Evolutionary conservation across 208 protist genomes (phyloP).

Genomic region (Novymonas esmeraldas): DNA sequence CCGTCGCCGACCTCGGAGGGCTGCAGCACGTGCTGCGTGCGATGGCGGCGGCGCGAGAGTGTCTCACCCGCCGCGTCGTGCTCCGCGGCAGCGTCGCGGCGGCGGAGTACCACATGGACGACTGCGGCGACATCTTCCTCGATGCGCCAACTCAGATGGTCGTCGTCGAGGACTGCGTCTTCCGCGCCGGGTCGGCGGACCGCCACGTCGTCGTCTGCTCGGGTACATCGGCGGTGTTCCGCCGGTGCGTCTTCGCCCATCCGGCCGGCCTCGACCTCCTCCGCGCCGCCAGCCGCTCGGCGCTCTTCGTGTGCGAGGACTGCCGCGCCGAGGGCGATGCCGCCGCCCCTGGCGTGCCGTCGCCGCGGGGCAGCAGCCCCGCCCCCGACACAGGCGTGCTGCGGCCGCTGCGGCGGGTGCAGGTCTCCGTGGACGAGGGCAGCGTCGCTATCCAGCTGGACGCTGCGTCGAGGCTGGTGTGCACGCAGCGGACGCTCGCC

Average conservation of each 20-base stretch:
- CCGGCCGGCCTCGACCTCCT: conserved; percentile 22
- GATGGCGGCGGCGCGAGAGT: not conserved
- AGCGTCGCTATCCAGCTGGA: conserved; percentile 17
- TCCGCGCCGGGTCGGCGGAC: conserved; percentile 21
- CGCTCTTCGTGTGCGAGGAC: conserved; percentile 30
- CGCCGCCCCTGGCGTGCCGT: not conserved
- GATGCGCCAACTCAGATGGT: conserved; percentile 43
- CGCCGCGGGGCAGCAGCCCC: not conserved
- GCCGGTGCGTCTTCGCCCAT: conserved; percentile 40
- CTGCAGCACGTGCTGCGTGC: conserved; percentile 24
- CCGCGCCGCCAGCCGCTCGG: conserved; percentile 9
- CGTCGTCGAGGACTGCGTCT: conserved; percentile 51
- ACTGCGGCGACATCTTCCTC: conserved; percentile 50
- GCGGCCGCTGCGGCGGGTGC: conserved; percentile 9
- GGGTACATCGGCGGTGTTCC: conserved; percentile 56
- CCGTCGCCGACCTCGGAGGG: conserved; percentile 20
- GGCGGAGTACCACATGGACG: conserved; percentile 41
- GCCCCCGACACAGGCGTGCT: not conserved
- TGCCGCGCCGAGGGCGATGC: conserved; percentile 18
- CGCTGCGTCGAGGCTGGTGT: conserved; percentile 8
- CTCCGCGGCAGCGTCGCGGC: conserved; percentile 3
- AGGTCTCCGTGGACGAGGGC: conserved; percentile 30
- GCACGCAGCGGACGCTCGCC: conserved; percentile 18
- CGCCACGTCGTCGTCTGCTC: conserved; percentile 49
- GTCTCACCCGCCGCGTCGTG: conserved; percentile 23